Evolutionary conservation across 176 grass and related monocot genomes (phyloP).

Genomic region (Hordeum vulgare): DNA sequence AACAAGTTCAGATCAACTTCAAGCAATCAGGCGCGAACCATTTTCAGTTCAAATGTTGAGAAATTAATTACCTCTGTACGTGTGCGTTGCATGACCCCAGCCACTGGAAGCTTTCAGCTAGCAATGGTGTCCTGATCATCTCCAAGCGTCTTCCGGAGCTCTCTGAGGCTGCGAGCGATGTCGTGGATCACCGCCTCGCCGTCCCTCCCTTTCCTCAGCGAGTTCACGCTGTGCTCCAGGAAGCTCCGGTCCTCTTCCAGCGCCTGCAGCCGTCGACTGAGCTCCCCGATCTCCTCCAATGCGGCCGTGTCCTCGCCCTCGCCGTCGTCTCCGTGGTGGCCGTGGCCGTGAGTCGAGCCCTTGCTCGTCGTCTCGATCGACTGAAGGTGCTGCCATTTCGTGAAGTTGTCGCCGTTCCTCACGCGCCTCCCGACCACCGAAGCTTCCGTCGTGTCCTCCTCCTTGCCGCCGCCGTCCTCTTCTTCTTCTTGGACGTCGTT

Average conservation of each 20-base stretch:
- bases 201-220: slow-evolving; percentile 47
- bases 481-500: slow-evolving; percentile 18
- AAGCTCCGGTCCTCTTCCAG: slow-evolving; percentile 71
- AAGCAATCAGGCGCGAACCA: not conserved
- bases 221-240: slow-evolving; percentile 73
- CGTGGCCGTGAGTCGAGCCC: not conserved
- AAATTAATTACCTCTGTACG: slow-evolving; percentile 11
- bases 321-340: not conserved
- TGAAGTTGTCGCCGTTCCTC: slow-evolving; percentile 17
- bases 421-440: not conserved
- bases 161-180: slow-evolving; percentile 52
- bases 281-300: slow-evolving; percentile 43
- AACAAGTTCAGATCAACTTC: not conserved
- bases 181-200: slow-evolving; percentile 56
- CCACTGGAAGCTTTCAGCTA: slow-evolving; percentile 16
- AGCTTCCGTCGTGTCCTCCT: not conserved
- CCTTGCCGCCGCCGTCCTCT: slow-evolving; percentile 3
- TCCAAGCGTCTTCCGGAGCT: slow-evolving; percentile 39
- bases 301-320: slow-evolving; percentile 33
- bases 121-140: slow-evolving; percentile 17
- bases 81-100: not conserved
- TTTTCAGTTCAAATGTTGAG: not conserved
- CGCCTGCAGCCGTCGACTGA: slow-evolving; percentile 52
- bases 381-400: not conserved
- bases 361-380: not conserved